These are phyloP conservation scores for Mycena metata DNA, from an alignment of 768 basidiomycete species.

Conservation along the genomic window DNA sequence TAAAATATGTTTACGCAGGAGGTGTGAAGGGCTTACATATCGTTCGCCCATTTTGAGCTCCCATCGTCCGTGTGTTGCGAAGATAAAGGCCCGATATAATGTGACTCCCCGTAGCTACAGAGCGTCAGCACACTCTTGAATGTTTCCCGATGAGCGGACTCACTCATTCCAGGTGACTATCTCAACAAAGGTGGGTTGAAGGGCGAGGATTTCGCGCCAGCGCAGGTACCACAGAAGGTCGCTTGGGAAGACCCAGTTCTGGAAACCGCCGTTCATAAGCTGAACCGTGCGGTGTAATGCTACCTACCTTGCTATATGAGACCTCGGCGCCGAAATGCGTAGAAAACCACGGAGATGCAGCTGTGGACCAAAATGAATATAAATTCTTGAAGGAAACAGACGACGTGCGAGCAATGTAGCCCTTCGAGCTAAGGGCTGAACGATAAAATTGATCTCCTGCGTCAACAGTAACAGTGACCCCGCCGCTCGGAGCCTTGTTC, in stretches of 20 bases:
- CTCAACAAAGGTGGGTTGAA: constrained; percentile 43
- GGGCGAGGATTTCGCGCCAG: constrained; percentile 36
- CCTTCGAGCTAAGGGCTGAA: constrained; percentile 32
- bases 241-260: constrained; percentile 29
- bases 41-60: constrained; percentile 41
- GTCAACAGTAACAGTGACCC: constrained; percentile 28
- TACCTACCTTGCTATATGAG: constrained; percentile 41
- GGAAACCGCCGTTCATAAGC: too few species aligned
- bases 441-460: constrained; percentile 32
- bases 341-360: constrained; percentile 68
- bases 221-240: constrained; percentile 39
- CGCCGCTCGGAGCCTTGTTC: constrained; percentile 37
- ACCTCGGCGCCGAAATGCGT: constrained; percentile 42
- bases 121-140: background rate
- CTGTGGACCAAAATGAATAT: constrained; percentile 14
- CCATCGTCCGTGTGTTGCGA: constrained; percentile 40
- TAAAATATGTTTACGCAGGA: background rate
- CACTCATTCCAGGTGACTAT: constrained; percentile 61
- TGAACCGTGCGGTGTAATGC: too few species aligned
- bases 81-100: constrained; percentile 63
- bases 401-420: constrained; percentile 40
- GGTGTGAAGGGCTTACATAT: constrained; percentile 27
- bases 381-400: background rate
- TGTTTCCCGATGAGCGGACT: background rate
- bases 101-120: constrained; percentile 59